These are phyloP conservation scores for Acacia acuminata DNA, from an alignment of 306 rosid species.

Conservation along the genomic window DNA sequence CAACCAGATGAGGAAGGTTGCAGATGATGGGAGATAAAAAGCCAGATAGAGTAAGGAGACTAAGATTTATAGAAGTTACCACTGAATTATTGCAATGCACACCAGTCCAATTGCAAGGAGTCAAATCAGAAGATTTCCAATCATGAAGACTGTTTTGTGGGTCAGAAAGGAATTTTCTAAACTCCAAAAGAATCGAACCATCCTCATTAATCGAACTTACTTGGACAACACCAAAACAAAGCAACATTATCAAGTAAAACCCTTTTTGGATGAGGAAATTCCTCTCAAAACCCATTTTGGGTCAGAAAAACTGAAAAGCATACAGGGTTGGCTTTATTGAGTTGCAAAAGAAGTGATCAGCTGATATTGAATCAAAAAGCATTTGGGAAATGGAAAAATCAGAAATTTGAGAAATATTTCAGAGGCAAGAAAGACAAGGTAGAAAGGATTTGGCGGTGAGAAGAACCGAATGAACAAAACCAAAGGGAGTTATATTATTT, in stretches of 20 bases:
- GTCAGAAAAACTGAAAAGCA: conserved; percentile 24
- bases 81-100: conserved; percentile 50
- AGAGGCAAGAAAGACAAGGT: conserved; percentile 28
- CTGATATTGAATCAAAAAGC: neutral
- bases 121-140: conserved; percentile 57
- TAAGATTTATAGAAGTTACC: conserved; percentile 65
- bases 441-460: conserved; percentile 32
- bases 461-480: conserved; percentile 30
- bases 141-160: conserved; percentile 52
- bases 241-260: conserved; percentile 35
- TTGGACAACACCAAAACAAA: conserved; percentile 33
- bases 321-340: conserved; percentile 5
- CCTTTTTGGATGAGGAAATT: conserved; percentile 29
- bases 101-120: conserved; percentile 81
- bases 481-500: conserved; percentile 3
- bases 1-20: conserved; percentile 50
- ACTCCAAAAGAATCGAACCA: conserved; percentile 58
- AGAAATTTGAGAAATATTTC: neutral
- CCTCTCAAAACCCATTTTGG: conserved; percentile 41
- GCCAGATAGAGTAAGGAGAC: conserved; percentile 57
- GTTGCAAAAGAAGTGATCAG: neutral
- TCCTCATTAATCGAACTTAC: conserved; percentile 55
- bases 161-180: conserved; percentile 49
- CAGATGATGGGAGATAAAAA: conserved; percentile 59
- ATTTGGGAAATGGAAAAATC: neutral